Evolutionary conservation across 306 rosid species (phyloP).

Genomic region (Astragalus membranaceus): DNA sequence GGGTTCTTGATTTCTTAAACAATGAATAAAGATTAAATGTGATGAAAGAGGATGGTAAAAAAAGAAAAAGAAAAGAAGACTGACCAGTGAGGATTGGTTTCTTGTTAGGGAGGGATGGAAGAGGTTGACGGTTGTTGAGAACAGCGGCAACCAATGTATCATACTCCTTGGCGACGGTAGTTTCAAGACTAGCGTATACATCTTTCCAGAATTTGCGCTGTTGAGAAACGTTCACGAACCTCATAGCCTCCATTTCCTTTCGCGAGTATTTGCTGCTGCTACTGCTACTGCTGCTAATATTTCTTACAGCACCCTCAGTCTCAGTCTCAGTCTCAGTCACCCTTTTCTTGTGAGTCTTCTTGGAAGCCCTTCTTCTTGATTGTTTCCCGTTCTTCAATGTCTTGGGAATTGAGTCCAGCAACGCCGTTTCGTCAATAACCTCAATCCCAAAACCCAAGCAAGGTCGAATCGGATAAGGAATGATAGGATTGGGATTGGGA

Average conservation of each 20-base stretch:
- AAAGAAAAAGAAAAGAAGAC: not conserved
- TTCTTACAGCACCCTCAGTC: not conserved
- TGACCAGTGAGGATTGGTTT: conserved; percentile 38
- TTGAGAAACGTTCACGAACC: conserved; percentile 40
- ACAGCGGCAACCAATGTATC: conserved; percentile 33
- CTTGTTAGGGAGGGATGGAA: conserved; percentile 27
- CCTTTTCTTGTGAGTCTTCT: not conserved
- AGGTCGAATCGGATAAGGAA: not conserved
- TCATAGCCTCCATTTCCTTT: conserved; percentile 55
- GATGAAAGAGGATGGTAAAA: not conserved
- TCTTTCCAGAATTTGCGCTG: conserved; percentile 59
- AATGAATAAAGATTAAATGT: not conserved
- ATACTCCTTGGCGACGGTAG: conserved; percentile 51
- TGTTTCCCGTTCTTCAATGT: conserved; percentile 24
- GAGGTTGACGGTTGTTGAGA: conserved; percentile 25
- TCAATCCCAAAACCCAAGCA: conserved; percentile 34
- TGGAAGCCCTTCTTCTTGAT: not conserved
- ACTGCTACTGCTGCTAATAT: too few relatives aligned
- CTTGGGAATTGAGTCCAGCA: conserved; percentile 36
- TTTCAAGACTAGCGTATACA: conserved; percentile 38
- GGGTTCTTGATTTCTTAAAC: not conserved
- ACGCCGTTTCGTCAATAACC: conserved; percentile 81
- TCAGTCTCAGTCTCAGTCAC: not conserved
- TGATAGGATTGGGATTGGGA: not conserved
- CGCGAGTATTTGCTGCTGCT: conserved; percentile 36